Conservation (phyloP, 306 rosid species). For the Begonia peltatifolia region DNA sequence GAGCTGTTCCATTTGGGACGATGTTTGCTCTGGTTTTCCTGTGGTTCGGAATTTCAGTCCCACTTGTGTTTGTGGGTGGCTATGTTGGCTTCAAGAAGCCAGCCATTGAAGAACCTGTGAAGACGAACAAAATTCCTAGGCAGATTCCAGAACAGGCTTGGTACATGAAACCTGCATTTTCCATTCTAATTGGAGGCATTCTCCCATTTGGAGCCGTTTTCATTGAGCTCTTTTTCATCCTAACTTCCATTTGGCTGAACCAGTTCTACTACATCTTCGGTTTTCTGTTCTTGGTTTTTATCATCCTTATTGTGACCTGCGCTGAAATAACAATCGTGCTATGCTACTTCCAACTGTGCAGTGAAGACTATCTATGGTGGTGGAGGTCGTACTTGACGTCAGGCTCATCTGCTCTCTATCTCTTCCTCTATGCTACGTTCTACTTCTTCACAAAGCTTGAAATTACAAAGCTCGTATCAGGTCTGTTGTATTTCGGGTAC, state of each 20-base stretch:
- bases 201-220: conserved; percentile 93
- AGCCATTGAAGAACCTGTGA: conserved; percentile 83
- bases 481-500: conserved; percentile 71
- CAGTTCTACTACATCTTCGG: conserved; percentile 97
- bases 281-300: conserved; percentile 82
- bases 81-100: conserved; percentile 89
- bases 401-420: conserved; percentile 91
- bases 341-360: conserved; percentile 94
- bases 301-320: conserved; percentile 71
- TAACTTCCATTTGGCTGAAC: conserved; percentile 92
- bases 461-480: conserved; percentile 84
- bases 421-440: conserved; percentile 84
- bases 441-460: conserved; percentile 98
- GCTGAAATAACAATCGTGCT: conserved; percentile 90
- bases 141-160: conserved; percentile 98
- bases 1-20: conserved; percentile 93
- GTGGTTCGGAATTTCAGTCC: conserved; percentile 94
- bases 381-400: conserved; percentile 93
- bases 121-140: conserved; percentile 91
- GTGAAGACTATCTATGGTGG: conserved; percentile 97
- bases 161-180: conserved; percentile 88
- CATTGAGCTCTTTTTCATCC: conserved; percentile 91
- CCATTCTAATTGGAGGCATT: conserved; percentile 77
- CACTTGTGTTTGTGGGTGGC: conserved; percentile 83
- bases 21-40: conserved; percentile 84